Percentiles rank a stretch among this genome's conserved stretches.
These are phyloP conservation scores for Daldinia concentrica DNA, from an alignment of 495 filamentous ascomycete genomes.

Conservation along the genomic window DNA sequence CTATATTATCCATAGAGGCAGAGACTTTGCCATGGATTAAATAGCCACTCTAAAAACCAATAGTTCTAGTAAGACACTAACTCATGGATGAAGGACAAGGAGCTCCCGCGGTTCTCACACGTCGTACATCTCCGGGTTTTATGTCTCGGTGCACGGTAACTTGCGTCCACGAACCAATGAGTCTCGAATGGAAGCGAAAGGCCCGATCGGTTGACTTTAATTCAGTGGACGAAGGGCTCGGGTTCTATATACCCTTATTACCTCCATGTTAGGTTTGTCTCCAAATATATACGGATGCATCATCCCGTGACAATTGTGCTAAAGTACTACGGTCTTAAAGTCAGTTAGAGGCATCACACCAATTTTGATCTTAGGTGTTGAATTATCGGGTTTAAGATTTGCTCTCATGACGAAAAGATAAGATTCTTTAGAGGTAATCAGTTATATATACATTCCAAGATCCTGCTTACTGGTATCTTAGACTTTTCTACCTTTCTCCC, in stretches of 20 bases:
- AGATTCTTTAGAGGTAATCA: not conserved
- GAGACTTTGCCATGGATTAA: not conserved
- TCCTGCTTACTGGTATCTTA: not conserved
- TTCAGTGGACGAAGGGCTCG: constrained; percentile 14
- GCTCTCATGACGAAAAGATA: not conserved
- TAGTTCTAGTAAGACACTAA: not conserved
- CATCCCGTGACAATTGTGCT: constrained; percentile 21
- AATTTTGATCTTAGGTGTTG: constrained; percentile 9
- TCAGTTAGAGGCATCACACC: constrained; percentile 4
- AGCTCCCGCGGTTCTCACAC: constrained; percentile 1
- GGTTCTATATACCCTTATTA: constrained; percentile 5
- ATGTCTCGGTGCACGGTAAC: constrained; percentile 42
- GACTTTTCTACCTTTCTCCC: not conserved
- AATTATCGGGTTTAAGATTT: constrained; percentile 4
- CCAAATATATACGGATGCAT: constrained; percentile 14
- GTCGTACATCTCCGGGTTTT: constrained; percentile 28
- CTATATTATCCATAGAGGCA: not conserved
- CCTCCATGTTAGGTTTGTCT: constrained; percentile 5
- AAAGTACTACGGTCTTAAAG: constrained; percentile 20
- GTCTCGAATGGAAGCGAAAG: constrained; percentile 41
- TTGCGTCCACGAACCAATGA: constrained; percentile 39
- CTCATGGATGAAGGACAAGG: constrained; percentile 1
- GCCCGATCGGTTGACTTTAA: constrained; percentile 20
- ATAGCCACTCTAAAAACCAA: not conserved
- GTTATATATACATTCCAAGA: constrained; percentile 12